Base-by-base conservation (phyloP, 2,329 filamentous ascomycete species). In the Pezicula carpinea region DNA sequence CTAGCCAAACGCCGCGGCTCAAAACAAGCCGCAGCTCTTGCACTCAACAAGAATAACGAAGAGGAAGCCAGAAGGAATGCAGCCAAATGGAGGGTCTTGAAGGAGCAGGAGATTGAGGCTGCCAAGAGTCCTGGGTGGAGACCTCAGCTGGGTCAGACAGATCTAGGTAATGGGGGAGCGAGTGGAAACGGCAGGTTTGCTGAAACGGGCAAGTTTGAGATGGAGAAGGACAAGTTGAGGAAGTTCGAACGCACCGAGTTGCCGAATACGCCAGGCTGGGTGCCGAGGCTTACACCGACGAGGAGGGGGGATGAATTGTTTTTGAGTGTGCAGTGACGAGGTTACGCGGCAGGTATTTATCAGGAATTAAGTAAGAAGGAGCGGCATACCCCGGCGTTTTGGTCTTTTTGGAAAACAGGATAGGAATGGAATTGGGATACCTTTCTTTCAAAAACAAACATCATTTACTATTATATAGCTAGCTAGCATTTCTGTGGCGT, bases 261-360 rank as follows among this genome's bases (percentile, higher is more conserved):
- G 35, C 73, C 74, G 1, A 64, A 63, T 31, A 76, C 74, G 32
- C 80, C 80, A 0, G 73, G 73, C 1, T 84, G 82, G 80, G 70
- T 81, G 54, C 83, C 83, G 3, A 76, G 74, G 54, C 59, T 88
- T 56, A 88, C 84, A 39, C 85, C 85, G 3, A 82, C 80, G 47
- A 69, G 82, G 50, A 73, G 80, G 41, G 84, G 85, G 0, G 79
- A 83, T 21, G 82, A 87, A 60, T 59, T 88, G 49, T 83, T 77
- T 53, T 59, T 82, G 55, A 75, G 76, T 53, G 76, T 82, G 51
- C 70, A 73, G 50, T 80, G 54, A 62, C 23, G 8, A n/a, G n/a
- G n/a, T n/a, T n/a, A n/a, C n/a, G n/a, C n/a, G n/a, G n/a, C n/a
- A n/a, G n/a, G n/a, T n/a, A n/a, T n/a, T n/a, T n/a, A n/a, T n/a